These are phyloP conservation scores for Cetradonia linearis DNA, from an alignment of 495 filamentous ascomycete genomes.

Conservation along the genomic window DNA sequence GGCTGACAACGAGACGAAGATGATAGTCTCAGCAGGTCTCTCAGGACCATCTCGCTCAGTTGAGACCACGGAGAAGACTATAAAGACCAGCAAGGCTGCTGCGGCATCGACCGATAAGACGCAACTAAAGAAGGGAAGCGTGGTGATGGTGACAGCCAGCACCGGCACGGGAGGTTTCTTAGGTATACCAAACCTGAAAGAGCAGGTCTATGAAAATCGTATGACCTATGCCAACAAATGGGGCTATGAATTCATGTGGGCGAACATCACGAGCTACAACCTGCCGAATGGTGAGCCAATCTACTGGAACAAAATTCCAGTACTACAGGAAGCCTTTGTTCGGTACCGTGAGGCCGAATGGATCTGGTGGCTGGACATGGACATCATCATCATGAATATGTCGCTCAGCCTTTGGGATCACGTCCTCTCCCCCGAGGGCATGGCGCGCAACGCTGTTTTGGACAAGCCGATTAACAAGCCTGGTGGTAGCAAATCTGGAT, in stretches of 20 bases:
- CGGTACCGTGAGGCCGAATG: not conserved
- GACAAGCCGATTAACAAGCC: not conserved
- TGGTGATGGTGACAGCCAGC: slow-evolving; percentile 3
- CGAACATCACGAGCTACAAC: not conserved
- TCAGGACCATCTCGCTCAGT: not conserved
- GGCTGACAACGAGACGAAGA: too few relatives aligned
- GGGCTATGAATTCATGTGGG: not conserved
- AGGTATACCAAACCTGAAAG: not conserved
- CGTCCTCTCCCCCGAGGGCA: slow-evolving; percentile 3
- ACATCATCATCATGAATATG: slow-evolving; percentile 4
- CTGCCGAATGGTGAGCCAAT: not conserved
- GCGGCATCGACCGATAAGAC: not conserved
- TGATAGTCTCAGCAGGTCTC: too few relatives aligned
- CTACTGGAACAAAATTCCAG: slow-evolving; percentile 2
- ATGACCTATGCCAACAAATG: slow-evolving; percentile 7
- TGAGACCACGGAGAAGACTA: not conserved
- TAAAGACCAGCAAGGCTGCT: not conserved
- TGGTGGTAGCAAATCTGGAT: not conserved
- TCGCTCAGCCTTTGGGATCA: not conserved
- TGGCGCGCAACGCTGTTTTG: not conserved
- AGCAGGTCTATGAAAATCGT: slow-evolving; percentile 3
- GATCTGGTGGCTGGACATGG: not conserved
- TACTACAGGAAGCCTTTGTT: slow-evolving; percentile 1
- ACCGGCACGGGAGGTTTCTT: not conserved
- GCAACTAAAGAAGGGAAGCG: not conserved